A percentile compares a stretch with the other conserved stretches of the same genome.
Evolutionary conservation across 2,329 filamentous ascomycete species (phyloP).

Genomic region (Cytospora piceicola): DNA sequence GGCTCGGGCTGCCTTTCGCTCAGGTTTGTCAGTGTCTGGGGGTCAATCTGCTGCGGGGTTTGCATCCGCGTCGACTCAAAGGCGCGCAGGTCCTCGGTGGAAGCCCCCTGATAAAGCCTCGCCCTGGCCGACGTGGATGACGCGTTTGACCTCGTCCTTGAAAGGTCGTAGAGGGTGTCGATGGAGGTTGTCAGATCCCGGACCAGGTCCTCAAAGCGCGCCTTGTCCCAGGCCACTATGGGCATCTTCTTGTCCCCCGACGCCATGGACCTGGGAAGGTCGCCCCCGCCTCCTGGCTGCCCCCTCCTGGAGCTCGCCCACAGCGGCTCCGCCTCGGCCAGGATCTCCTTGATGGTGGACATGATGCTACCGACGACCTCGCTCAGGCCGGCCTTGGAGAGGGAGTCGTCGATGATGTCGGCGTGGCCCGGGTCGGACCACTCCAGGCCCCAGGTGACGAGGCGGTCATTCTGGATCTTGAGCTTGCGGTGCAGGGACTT

Average conservation of each 20-base stretch:
- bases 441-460: constrained; percentile 79
- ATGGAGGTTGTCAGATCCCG: constrained; percentile 76
- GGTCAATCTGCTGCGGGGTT: constrained; percentile 64
- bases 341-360: constrained; percentile 78
- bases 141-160: constrained; percentile 62
- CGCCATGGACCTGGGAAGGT: constrained; percentile 42
- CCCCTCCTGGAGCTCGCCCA: constrained; percentile 64
- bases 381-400: constrained; percentile 74
- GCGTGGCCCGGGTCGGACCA: constrained; percentile 75
- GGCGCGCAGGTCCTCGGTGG: constrained; percentile 51
- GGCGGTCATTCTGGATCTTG: constrained; percentile 77
- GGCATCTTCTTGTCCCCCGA: constrained; percentile 56
- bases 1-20: constrained; percentile 46
- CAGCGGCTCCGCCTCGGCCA: constrained; percentile 75
- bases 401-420: constrained; percentile 71
- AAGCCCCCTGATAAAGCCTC: constrained; percentile 43
- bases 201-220: constrained; percentile 75
- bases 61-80: constrained; percentile 66
- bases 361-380: constrained; percentile 80
- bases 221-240: constrained; percentile 68
- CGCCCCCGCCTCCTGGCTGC: constrained; percentile 44
- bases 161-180: constrained; percentile 78
- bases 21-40: constrained; percentile 55
- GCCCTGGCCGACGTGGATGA: constrained; percentile 40
- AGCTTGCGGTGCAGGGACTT: constrained; percentile 75